Evolutionary conservation across 2,329 filamentous ascomycete genomes (phyloP), one percentile per base, ranked within the genome.

Genomic region (Fusarium sp.): DNA sequence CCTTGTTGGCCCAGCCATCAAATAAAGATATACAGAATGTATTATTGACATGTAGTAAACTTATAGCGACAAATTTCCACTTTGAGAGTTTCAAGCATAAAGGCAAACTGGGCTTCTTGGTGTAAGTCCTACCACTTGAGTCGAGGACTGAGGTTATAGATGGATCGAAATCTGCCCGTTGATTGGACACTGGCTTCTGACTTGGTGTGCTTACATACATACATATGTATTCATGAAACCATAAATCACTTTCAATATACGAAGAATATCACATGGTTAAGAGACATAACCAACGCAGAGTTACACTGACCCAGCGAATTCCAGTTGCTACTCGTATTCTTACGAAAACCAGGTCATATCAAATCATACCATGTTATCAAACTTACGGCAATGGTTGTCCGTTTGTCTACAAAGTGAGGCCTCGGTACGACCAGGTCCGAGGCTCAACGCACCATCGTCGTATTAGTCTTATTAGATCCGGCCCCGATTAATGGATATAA

Each of bases 341-440:
- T 18, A 46, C 5, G 18, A 40, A 27, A 20, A 13, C 5, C 12
- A 10, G 20, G 18, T 14, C 7, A 25, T 8, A 32, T 24, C 10
- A 18, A 18, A 14, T 24, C 29, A 4, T 51, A n/a, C 22, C 34
- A 49, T 30, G 22, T 16, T 51, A 10, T 48, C 25, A 25, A 14
- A 30, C 47, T 49, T 18, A 20, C 22, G 18, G 25, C 18, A 11
- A 34, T 34, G 6, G n/a, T 42, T 61, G 18, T 20, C 13, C 12
- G 14, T 52, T 47, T 34, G 34, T 55, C 46, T 41, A 40, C 46
- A 29, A 14, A 30, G 37, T 34, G 20, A 27, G 54, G 20, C 29
- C 41, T 47, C 46, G 24, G 44, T 37, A 25, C 16, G 45, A 64
- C 54, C 27, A n/a, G 24, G 47, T 46, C 34, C 45, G 29, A 69